Percentiles rank a stretch among this genome's conserved stretches.
phyloP scores from a whole-genome alignment of 768 basidiomycete genomes.

The Rhodotorula toruloides region DNA sequence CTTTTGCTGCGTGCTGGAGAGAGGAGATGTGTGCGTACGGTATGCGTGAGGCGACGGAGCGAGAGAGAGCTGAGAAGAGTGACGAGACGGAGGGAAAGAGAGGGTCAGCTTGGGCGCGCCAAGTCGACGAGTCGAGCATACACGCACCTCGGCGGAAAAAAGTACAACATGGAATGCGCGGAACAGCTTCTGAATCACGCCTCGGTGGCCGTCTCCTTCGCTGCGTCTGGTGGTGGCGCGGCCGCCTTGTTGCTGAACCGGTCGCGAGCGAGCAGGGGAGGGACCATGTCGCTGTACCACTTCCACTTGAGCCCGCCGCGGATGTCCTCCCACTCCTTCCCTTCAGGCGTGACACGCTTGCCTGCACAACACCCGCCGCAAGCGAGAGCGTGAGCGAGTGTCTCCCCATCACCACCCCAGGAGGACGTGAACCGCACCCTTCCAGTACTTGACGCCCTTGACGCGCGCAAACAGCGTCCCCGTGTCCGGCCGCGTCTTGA shows the following conservation, averaged over 20 bases:
- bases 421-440: background rate
- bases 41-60: background rate
- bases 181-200: background rate
- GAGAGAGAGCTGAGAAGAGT: background rate
- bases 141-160: background rate
- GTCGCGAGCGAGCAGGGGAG: slow-evolving; percentile 10
- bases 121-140: background rate
- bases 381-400: background rate
- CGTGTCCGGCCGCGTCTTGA: background rate
- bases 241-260: too few species aligned
- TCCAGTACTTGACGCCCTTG: slow-evolving; percentile 24
- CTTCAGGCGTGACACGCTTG: slow-evolving; percentile 18
- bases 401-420: too few species aligned
- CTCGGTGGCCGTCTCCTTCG: background rate
- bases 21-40: background rate
- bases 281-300: slow-evolving; percentile 10
- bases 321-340: slow-evolving; percentile 19
- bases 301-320: slow-evolving; percentile 19
- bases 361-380: background rate
- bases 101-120: background rate
- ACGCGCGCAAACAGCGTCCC: slow-evolving; percentile 1
- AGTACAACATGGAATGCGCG: background rate
- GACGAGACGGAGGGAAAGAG: background rate
- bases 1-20: too few species aligned
- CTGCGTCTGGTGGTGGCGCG: background rate